Percentiles rank a stretch among this genome's conserved stretches.
Conservation (phyloP, 2,329 filamentous ascomycete genomes). For the Aspergillus pseudoviridinutans region DNA sequence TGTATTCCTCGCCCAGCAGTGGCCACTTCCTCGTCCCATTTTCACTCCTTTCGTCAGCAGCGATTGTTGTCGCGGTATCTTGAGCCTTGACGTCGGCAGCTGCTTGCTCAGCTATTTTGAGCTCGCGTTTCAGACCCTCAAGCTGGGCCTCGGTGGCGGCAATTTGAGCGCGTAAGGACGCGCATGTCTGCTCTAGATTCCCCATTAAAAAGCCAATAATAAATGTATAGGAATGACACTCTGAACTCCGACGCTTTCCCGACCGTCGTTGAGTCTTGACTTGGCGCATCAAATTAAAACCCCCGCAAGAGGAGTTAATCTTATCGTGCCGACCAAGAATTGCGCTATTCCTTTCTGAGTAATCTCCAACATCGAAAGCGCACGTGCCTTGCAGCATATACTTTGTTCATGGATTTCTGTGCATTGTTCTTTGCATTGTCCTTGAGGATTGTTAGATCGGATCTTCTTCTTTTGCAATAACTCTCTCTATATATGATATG, state of each 20-base stretch:
- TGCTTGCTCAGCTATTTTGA: constrained; percentile 28
- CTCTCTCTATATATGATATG: not conserved
- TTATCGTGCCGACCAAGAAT: not conserved
- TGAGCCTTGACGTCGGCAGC: constrained; percentile 14
- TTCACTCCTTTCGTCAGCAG: not conserved
- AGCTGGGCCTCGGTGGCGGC: constrained; percentile 35
- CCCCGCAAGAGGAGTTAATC: not conserved
- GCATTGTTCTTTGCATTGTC: not conserved
- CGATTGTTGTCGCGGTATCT: not conserved
- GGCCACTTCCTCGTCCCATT: constrained; percentile 55
- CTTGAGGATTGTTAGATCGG: not conserved
- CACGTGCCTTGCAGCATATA: no score
- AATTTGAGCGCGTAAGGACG: constrained; percentile 35
- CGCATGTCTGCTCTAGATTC: constrained; percentile 24
- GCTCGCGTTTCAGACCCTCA: constrained; percentile 31
- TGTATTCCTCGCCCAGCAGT: constrained; percentile 68
- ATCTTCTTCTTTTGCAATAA: not conserved
- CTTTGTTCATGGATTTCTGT: no score
- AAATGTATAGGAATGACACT: not conserved
- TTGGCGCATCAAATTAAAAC: not conserved
- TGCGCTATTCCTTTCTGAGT: not conserved
- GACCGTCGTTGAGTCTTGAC: not conserved
- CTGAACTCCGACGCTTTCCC: not conserved
- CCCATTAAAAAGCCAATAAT: constrained; percentile 11
- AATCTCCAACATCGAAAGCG: not conserved